phyloP scores from a whole-genome alignment of 306 rosid genomes.

The Glycyrrhiza uralensis region DNA sequence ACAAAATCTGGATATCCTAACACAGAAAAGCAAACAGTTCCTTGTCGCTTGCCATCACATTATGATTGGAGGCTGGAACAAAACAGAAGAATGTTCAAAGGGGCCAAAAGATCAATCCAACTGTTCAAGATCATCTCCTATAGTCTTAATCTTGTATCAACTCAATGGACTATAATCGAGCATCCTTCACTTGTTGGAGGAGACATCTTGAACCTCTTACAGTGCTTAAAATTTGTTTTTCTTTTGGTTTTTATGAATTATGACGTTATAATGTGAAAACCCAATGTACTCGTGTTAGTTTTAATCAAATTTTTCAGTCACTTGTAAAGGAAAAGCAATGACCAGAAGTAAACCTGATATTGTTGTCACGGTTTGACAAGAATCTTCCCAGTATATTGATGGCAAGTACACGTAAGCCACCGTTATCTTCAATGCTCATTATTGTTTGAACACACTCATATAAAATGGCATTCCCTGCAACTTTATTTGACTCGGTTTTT shows the following conservation, averaged over 20 bases:
- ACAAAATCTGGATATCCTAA: constrained; percentile 5
- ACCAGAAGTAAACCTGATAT: constrained; percentile 72
- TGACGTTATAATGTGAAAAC: constrained; percentile 8
- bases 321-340: constrained; percentile 6
- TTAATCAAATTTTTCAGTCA: not conserved
- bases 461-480: constrained; percentile 94
- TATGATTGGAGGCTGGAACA: not conserved
- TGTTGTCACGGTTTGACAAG: constrained; percentile 95
- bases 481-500: constrained; percentile 95
- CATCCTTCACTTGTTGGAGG: not conserved
- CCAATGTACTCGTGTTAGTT: not conserved
- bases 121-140: constrained; percentile 10
- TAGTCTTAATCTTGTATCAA: not conserved
- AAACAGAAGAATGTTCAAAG: constrained; percentile 10
- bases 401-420: constrained; percentile 97
- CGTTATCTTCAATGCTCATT: constrained; percentile 94
- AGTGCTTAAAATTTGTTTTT: not conserved
- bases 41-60: not conserved
- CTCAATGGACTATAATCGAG: constrained; percentile 14
- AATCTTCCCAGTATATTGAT: constrained; percentile 96
- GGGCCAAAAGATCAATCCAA: not conserved
- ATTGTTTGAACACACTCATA: constrained; percentile 97
- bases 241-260: not conserved
- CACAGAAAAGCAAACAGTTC: not conserved
- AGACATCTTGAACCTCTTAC: constrained; percentile 12